Percentiles rank a stretch among this genome's conserved stretches.
phyloP scores from a whole-genome alignment of 495 filamentous ascomycete genomes.

The Trichoderma virens region DNA sequence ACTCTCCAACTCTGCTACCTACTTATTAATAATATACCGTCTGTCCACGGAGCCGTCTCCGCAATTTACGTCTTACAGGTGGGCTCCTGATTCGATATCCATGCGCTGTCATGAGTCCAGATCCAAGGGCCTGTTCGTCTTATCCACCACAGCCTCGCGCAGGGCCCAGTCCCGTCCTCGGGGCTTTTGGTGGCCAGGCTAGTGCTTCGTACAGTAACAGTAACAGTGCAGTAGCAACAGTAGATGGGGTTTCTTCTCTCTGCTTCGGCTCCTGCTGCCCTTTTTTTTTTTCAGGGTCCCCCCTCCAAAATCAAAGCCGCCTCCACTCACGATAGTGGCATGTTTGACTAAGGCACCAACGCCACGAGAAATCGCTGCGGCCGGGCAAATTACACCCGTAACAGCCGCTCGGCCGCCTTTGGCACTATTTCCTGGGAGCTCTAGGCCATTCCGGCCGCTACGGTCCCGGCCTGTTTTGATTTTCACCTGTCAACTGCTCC shows the following conservation, averaged over 20 bases:
- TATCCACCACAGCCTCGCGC: slow-evolving; percentile 1
- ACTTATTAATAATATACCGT: too few species aligned
- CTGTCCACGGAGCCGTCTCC: background rate
- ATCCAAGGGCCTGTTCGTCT: background rate
- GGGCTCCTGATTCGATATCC: slow-evolving; percentile 2
- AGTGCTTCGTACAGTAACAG: too few species aligned
- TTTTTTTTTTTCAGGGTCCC: slow-evolving; percentile 6
- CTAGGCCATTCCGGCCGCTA: background rate
- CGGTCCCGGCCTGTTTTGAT: background rate
- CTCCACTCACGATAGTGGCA: background rate
- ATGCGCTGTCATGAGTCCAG: background rate
- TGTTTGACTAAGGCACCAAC: background rate
- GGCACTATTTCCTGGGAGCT: background rate
- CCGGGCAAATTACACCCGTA: background rate
- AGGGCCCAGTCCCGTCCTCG: background rate
- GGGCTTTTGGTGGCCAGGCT: too few species aligned
- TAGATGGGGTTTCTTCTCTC: background rate
- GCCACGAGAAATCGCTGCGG: background rate
- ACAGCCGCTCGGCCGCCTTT: background rate
- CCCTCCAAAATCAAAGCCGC: background rate
- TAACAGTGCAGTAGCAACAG: too few species aligned
- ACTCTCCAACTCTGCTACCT: too few species aligned
- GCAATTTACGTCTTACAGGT: background rate
- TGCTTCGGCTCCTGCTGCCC: background rate
- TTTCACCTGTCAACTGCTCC: background rate